Evolutionary conservation across 148 eudicot genomes (phyloP).

Genomic region (Nepenthes mirabilis): DNA sequence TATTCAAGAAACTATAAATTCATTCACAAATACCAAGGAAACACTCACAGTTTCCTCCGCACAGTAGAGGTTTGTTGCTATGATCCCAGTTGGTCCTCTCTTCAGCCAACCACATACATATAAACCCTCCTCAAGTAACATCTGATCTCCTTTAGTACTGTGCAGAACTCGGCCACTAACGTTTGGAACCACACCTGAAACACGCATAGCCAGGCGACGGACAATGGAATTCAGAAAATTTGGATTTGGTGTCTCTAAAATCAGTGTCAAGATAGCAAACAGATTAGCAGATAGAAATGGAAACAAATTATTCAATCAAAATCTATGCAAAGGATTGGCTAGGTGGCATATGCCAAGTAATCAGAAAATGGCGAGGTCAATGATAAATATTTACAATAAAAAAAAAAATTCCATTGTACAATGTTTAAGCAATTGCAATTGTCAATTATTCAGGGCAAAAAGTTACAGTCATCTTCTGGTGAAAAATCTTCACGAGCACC

Average conservation of each 20-base stretch:
- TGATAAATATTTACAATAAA: not conserved
- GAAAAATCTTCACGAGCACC: too few relatives aligned
- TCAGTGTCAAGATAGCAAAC: not conserved
- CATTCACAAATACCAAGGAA: not conserved
- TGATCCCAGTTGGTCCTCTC: slow-evolving; percentile 95
- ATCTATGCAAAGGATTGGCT: too few relatives aligned
- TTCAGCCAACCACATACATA: slow-evolving; percentile 97
- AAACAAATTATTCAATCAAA: too few relatives aligned
- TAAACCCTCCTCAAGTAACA: slow-evolving; percentile 43
- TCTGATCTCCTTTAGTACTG: slow-evolving; percentile 16
- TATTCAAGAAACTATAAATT: not conserved
- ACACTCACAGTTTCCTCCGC: slow-evolving; percentile 88
- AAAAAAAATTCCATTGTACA: too few relatives aligned
- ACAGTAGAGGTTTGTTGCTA: slow-evolving; percentile 82
- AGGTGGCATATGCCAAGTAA: too few relatives aligned
- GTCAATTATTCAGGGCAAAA: too few relatives aligned
- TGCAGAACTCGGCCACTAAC: slow-evolving; percentile 60
- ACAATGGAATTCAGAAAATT: not conserved
- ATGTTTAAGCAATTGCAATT: too few relatives aligned
- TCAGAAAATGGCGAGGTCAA: too few relatives aligned
- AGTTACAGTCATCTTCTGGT: too few relatives aligned
- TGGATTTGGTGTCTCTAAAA: not conserved
- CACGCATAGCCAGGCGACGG: not conserved
- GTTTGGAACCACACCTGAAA: slow-evolving; percentile 82
- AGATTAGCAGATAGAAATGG: too few relatives aligned